Base-by-base conservation (phyloP, 495 filamentous ascomycete species). In the Xylaria acuta region DNA sequence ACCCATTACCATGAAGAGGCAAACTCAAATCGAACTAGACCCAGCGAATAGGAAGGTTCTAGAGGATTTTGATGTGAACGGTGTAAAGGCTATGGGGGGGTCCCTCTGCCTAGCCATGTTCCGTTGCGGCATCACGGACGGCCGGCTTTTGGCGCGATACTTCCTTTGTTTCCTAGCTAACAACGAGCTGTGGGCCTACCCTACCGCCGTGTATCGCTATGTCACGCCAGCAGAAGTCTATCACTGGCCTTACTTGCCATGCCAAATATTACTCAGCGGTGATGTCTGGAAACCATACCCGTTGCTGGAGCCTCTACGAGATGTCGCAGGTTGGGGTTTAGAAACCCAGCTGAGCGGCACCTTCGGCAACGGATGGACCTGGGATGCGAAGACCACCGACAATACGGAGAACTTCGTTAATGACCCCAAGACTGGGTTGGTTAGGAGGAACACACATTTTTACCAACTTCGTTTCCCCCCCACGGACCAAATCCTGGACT, bases 91-190 rank as follows among this genome's bases (percentile, higher is more conserved):
- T 5, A 27, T 20, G 45, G 59, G 32, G 20, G 25, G 47, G n/a
- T 65, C 69, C 2, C 60, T 58, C 60, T 69, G 69, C 20, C 27
- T 71, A 25, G 60, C 16, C 0, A 34, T 69, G 53, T 27, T 69
- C 6, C 67, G 54, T 25, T 69, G 54, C 20, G 40, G 67, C 7
- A 34, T 18, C 0, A 18, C 38, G 5, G 30, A 49, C 25, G 25
- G n/a, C 27, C 8, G 25, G 18, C 1, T 60, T 47, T 6, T 59
- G 2, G 53, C 54, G 14, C 53, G 67, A 34, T 69, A 60, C 27
- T 69, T 62, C 51, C 16, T 60, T 0, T 60, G 67, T 27, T 30
- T 5, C 12, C 2, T 16, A 4, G 22, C 32, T 2, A 58, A 41
- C 9, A 36, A 59, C 11, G 66, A 45, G 11, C 5, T 68, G 11